Evolutionary conservation across 306 rosid genomes (phyloP), one percentile per base, ranked within the genome.

Genomic region (Trifolium subterraneum): DNA sequence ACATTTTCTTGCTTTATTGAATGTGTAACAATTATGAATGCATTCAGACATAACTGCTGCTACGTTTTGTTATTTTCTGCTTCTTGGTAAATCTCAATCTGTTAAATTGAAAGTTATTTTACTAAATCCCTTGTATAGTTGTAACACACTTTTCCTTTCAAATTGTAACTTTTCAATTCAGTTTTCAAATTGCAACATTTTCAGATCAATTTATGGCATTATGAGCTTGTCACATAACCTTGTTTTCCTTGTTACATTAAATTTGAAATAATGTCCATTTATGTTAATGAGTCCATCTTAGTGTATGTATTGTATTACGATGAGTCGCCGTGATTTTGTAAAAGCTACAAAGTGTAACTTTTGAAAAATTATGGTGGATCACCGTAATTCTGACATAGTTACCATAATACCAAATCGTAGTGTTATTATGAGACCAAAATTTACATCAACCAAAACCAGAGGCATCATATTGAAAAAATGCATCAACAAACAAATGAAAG

Each of bases 221-320:
- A 39, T 66, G 23, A 65, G 35, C 48, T 8, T 10, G 45, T 66
- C 33, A 16, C 59, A 54, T 51, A 75, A 55, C 59, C 38, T 27
- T 29, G 27, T 44, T 39, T 54, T 33, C 44, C 22, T 10, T 51
- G 31, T 75, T 11, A 38, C 38, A 64, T 22, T 3, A 27, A 20
- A 19, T 66, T 41, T 66, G 63, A 68, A 68, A 68, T 11, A 33
- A 68, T 54, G 38, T 48, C 54, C 63, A 64, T 74, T 47, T n/a
- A 42, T 27, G 73, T 25, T 39, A 25, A 39, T 67, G 25, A 56
- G 23, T 22, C 29, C 62, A 56, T 76, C 72, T 25, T 9, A 14
- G 4, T 4, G 31, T 27, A 27, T 27, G 4, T 27, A 3, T 27
- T 4, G 3, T 4, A 3, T 27, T 27, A 27, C 31, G 5, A 4